A percentile compares a stretch with the other conserved stretches of the same genome.
These are phyloP conservation scores for Paraconiothyrium brasiliense DNA, from an alignment of 2,329 filamentous ascomycete species.

Conservation along the genomic window DNA sequence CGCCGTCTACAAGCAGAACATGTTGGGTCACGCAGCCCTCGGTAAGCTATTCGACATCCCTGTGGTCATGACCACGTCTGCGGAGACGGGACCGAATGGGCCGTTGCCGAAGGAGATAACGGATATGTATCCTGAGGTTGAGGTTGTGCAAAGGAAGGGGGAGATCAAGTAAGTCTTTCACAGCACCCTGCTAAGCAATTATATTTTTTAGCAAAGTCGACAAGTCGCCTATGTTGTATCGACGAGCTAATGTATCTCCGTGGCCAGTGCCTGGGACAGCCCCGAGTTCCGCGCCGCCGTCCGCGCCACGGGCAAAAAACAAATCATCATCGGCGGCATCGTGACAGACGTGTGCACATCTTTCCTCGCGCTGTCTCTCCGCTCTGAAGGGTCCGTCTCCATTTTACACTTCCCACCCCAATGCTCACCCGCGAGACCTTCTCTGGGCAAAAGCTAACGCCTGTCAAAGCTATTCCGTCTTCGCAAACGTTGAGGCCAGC, in stretches of 20 bases:
- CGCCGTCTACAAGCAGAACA: conserved; percentile 70
- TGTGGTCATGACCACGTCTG: conserved; percentile 75
- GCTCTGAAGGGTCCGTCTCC: conserved; percentile 63
- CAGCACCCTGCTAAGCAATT: background rate
- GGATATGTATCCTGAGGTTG: conserved; percentile 71
- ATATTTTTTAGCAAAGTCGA: no score
- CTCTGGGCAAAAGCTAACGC: background rate
- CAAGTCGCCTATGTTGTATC: background rate
- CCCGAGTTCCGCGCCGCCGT: conserved; percentile 72
- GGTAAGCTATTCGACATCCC: conserved; percentile 74
- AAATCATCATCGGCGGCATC: conserved; percentile 77
- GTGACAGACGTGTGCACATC: conserved; percentile 79
- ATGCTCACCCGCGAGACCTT: no score
- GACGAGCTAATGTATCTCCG: background rate
- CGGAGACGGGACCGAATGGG: conserved; percentile 75
- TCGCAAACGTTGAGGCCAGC: conserved; percentile 75
- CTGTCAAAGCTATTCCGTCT: conserved; percentile 59
- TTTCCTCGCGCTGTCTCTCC: conserved; percentile 75
- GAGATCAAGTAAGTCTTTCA: conserved; percentile 66
- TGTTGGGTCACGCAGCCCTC: conserved; percentile 73
- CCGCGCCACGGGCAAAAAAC: conserved; percentile 69
- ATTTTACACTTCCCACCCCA: background rate
- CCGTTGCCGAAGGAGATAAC: conserved; percentile 74
- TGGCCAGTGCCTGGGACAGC: conserved; percentile 73
- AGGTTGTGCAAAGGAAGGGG: conserved; percentile 72